phyloP scores from a whole-genome alignment of 352 stramenopile species.

The Phytophthora multivora region DNA sequence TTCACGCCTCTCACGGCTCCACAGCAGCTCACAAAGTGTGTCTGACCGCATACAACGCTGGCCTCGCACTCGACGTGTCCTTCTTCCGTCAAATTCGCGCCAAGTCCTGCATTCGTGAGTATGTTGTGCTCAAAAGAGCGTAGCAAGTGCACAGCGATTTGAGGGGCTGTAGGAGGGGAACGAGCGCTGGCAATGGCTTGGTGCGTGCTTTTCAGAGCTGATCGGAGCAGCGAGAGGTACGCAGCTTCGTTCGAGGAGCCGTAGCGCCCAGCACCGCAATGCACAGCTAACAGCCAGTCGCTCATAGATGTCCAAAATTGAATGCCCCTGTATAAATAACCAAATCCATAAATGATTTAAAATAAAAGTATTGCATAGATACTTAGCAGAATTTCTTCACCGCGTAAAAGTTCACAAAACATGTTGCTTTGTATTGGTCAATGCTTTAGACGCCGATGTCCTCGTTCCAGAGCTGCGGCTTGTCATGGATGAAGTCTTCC shows the following conservation, averaged over 20 bases:
- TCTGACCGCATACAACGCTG: slow-evolving; percentile 52
- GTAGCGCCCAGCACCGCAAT: slow-evolving; percentile 63
- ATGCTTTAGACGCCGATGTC: slow-evolving; percentile 34
- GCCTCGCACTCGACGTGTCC: slow-evolving; percentile 63
- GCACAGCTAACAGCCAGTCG: slow-evolving; percentile 67
- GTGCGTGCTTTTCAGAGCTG: slow-evolving; percentile 32
- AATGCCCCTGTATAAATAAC: neutral
- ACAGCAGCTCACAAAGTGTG: slow-evolving; percentile 44
- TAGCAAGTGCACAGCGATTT: slow-evolving; percentile 43
- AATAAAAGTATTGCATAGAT: neutral
- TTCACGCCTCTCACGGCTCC: slow-evolving; percentile 51
- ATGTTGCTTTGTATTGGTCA: neutral
- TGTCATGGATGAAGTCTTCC: slow-evolving; percentile 39
- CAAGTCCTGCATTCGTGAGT: slow-evolving; percentile 61
- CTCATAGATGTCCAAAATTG: slow-evolving; percentile 10
- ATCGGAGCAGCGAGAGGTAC: slow-evolving; percentile 49
- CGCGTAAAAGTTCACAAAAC: slow-evolving; percentile 18
- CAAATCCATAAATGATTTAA: no score
- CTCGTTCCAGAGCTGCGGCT: slow-evolving; percentile 41
- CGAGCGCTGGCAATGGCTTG: slow-evolving; percentile 3
- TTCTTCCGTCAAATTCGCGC: slow-evolving; percentile 57
- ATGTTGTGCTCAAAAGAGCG: slow-evolving; percentile 50
- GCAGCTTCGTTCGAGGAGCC: slow-evolving; percentile 35
- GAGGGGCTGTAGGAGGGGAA: slow-evolving; percentile 21
- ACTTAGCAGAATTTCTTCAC: slow-evolving; percentile 6